These are phyloP conservation scores for Corchorus olitorius DNA, from an alignment of 345 rosid species.

Conservation along the genomic window DNA sequence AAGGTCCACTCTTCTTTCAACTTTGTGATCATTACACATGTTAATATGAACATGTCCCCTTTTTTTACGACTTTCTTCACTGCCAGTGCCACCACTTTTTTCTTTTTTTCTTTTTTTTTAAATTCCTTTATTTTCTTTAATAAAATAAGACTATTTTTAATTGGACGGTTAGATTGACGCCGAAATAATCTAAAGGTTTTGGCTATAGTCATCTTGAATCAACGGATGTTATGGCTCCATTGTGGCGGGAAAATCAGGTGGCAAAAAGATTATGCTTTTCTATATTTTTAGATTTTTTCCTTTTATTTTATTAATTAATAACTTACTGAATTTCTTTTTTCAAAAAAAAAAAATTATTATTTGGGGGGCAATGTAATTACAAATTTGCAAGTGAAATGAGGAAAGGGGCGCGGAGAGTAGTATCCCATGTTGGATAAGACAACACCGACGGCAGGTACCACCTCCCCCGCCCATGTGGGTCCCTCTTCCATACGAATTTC, in stretches of 20 bases:
- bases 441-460: constrained; percentile 46
- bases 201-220: background rate
- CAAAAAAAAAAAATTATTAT: too few relatives aligned
- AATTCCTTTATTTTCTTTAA: background rate
- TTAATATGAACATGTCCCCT: constrained; percentile 23
- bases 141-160: background rate
- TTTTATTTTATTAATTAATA: background rate
- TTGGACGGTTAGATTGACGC: constrained; percentile 19
- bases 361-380: too few relatives aligned
- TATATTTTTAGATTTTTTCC: background rate
- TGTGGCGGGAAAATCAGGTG: constrained; percentile 52
- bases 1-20: constrained; percentile 27
- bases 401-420: background rate
- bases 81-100: background rate
- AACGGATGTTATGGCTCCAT: constrained; percentile 21
- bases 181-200: constrained; percentile 14
- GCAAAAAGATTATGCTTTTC: constrained; percentile 18
- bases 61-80: background rate
- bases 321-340: too few relatives aligned
- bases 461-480: constrained; percentile 24
- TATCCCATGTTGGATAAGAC: constrained; percentile 35
- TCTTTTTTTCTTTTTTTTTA: background rate
- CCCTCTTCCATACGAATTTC: constrained; percentile 18
- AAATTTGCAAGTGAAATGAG: background rate
- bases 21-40: constrained; percentile 43